phyloP scores from a whole-genome alignment of 805 yeast genomes.

The Candida takata region DNA sequence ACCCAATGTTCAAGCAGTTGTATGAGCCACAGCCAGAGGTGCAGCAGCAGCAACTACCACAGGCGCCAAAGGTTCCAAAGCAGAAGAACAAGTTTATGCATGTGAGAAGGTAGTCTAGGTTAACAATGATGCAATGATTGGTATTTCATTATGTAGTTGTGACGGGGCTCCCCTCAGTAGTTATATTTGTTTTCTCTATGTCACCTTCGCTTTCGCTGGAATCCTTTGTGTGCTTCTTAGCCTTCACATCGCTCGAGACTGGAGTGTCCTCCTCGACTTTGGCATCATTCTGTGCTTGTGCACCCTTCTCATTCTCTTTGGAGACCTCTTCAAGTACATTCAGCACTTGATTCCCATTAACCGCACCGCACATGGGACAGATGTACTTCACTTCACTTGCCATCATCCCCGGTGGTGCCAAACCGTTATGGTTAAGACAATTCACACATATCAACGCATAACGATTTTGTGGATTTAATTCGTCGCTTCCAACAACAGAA shows the following conservation, averaged over 20 bases:
- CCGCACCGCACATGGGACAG: conserved; percentile 59
- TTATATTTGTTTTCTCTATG: background rate
- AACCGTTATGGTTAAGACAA: conserved; percentile 71
- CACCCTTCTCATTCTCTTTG: too few species aligned
- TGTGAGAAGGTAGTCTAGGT: conserved; percentile 37
- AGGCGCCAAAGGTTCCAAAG: conserved; percentile 33
- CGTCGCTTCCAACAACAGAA: conserved; percentile 54
- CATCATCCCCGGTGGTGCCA: conserved; percentile 63
- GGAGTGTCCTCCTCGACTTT: too few species aligned
- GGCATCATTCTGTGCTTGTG: background rate
- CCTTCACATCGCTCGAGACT: too few species aligned
- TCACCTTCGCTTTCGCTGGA: background rate
- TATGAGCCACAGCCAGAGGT: conserved; percentile 49
- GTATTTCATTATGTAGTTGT: too few species aligned
- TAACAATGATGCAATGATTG: background rate
- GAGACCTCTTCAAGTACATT: too few species aligned
- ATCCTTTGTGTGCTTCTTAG: background rate
- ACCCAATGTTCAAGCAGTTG: conserved; percentile 70
- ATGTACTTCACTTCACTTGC: conserved; percentile 46
- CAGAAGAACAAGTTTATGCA: conserved; percentile 54
- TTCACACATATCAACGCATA: conserved; percentile 64
- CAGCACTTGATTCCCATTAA: too few species aligned
- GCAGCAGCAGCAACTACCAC: conserved; percentile 23
- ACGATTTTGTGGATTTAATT: conserved; percentile 48
- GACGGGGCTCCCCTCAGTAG: too few species aligned